Evolutionary conservation across 1,284 basidiomycete species (phyloP).

Genomic region (Calocybe gambosa): DNA sequence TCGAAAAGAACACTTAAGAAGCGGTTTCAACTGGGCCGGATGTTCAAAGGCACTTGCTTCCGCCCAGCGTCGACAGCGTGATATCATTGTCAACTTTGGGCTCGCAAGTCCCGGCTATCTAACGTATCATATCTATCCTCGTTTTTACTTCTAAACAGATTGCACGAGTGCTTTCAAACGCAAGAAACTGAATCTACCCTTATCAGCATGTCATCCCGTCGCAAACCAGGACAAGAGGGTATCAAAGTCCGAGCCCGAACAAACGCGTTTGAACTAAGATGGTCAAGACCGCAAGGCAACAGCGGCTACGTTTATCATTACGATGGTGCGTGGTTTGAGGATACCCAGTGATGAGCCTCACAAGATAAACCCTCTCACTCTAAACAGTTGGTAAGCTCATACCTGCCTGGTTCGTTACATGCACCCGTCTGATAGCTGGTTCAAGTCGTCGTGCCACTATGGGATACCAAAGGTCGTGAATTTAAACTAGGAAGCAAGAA

Average conservation of each 20-base stretch:
- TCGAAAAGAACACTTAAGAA: neutral
- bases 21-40: neutral
- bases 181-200: neutral
- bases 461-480: conserved; percentile 9
- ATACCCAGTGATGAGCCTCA: neutral
- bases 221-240: conserved; percentile 8
- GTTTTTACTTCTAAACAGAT: neutral
- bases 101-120: conserved; percentile 3
- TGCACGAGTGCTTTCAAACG: neutral
- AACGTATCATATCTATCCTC: neutral
- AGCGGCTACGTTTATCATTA: conserved; percentile 20
- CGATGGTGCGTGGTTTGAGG: conserved; percentile 18
- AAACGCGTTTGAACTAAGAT: conserved; percentile 20
- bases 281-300: conserved; percentile 10
- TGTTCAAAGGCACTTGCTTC: conserved; percentile 9
- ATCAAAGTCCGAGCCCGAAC: conserved; percentile 14
- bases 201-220: conserved; percentile 6
- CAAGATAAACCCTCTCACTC: neutral
- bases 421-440: neutral
- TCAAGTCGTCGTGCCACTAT: conserved; percentile 13
- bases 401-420: neutral
- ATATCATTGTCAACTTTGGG: conserved; percentile 7
- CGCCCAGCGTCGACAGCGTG: conserved; percentile 3
- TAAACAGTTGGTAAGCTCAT: conserved; percentile 14
- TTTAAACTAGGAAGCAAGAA: conserved; percentile 20